Base-by-base conservation (phyloP, 1,139 yeast species). In the Sugiyamaella xylanicola region DNA sequence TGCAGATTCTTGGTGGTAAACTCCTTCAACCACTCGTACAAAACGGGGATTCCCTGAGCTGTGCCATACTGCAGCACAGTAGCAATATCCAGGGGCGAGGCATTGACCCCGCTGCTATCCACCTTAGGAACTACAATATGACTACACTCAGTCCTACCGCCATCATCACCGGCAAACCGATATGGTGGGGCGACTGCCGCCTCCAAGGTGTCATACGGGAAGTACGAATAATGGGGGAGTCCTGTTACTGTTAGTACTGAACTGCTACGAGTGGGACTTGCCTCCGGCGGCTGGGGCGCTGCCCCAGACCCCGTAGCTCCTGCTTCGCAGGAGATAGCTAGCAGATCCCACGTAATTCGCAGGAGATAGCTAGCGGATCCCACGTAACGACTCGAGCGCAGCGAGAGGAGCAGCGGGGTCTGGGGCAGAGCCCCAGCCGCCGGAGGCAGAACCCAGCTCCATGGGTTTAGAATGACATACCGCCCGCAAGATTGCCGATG, bases 61-160 rank as follows among this genome's bases (percentile, higher is more conserved):
- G 70, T 74, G 50, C 97, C 96, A 71, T 91, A 91, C 72, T 91
- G 97, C 68, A 91, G 78, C n/a, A 93, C 83, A 15, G 61, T 56
- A 8, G 58, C 48, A 84, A 90, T 63, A 86, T 86, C 55, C 90
- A 95, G 39, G 9, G 55, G 54, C 3, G 54, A 27, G 27, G 49
- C 39, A 20, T 17, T 20, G 42, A 42, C 32, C 7, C 43, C 42
- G n/a, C 46, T 27, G 8, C 22, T 32, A 16, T 45, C 56, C 16
- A 48, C 21, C 46, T 60, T 60, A 8, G 61, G 61, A 29, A 60
- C 60, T 19, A 35, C 37, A 22, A 60, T 53, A 41, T 41, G 59
- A 15, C 47, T 21, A 21, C 51, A 35, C 21, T 44, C 48, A 4
- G 41, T 15, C 20, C 37, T 37, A 1, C 39, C 46, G 8, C 48